A percentile compares a stretch with the other conserved stretches of the same genome.
phyloP scores from a whole-genome alignment of 345 rosid species.

The Cardamine occulta region DNA sequence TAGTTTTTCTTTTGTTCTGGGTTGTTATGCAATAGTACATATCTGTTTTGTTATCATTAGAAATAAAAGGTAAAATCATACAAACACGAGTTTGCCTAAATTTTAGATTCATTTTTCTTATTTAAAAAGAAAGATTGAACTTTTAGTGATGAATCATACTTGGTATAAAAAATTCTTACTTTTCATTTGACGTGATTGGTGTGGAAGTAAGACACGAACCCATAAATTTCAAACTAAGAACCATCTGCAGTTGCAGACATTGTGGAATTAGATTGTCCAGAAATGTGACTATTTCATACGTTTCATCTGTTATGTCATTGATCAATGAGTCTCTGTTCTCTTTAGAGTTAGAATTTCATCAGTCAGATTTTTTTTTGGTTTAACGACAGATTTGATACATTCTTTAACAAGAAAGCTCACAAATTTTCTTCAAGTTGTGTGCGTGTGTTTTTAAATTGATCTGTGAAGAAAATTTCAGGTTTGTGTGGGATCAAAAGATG shows the following conservation, averaged over 20 bases:
- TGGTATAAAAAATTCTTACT: background rate
- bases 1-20: background rate
- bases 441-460: background rate
- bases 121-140: background rate
- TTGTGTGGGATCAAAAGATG: constrained; percentile 25
- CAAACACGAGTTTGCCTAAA: background rate
- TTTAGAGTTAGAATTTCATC: background rate
- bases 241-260: background rate
- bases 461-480: constrained; percentile 29
- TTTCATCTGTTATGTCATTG: background rate
- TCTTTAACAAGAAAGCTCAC: background rate
- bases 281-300: background rate
- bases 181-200: background rate
- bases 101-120: background rate
- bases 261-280: background rate
- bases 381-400: background rate
- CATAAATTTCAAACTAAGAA: background rate
- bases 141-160: background rate
- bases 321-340: background rate
- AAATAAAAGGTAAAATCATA: background rate
- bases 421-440: background rate
- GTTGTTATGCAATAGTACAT: constrained; percentile 6
- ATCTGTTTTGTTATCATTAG: background rate
- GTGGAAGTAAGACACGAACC: background rate
- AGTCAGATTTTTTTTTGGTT: background rate